Evolutionary conservation across 352 stramenopile genomes (phyloP), one percentile per base, ranked within the genome.

Genomic region (Phytopythium ostracodes): DNA sequence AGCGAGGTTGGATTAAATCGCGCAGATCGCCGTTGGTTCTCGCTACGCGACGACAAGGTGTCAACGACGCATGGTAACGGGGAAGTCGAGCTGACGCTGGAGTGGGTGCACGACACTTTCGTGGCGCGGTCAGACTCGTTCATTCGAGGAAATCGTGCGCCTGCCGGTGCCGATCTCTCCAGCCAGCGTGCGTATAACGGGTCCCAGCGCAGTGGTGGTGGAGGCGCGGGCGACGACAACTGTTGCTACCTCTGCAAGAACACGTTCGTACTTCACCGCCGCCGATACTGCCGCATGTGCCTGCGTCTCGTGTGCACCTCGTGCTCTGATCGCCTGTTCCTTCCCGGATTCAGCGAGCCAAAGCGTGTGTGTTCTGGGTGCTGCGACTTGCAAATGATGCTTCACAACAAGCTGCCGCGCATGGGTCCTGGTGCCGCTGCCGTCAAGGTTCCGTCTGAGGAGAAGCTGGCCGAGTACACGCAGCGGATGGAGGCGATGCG

Each of bases 51-150:
- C 29, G 87, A 96, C 22, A 91, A 84, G 40, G 64, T 82, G 17
- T 50, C 75, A 18, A 80, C 67, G 2, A 58, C 68, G 25, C 77
- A 93, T 43, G 86, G 87, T 24, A 93, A 93, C 40, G 86, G 85
- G 0, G 87, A 96, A 64, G 75, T 96, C n/a, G 87, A 96, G 55
- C 66, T 96, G 36, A 96, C 87, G n/a, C 72, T 96, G 20, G 87
- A 96, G 70, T 96, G 87, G 87, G 82, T 96, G 2, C 87, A 94
- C 66, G 87, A 96, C 60, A 94, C 87, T 4, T 96, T 96, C 60
- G 87, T 96, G n/a, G 86, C 85, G 11, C 81, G 87, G 18, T 93
- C 84, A 0, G 87, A 96, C 69, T 91, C 87, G 46, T 91, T 93
- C 56, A 89, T 96, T 60, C 79, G 81, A 6, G 80, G 84, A 20